A percentile compares a stretch with the other conserved stretches of the same genome.
phyloP scores from a whole-genome alignment of 352 stramenopile species.

The Globisporangium echinulatum region DNA sequence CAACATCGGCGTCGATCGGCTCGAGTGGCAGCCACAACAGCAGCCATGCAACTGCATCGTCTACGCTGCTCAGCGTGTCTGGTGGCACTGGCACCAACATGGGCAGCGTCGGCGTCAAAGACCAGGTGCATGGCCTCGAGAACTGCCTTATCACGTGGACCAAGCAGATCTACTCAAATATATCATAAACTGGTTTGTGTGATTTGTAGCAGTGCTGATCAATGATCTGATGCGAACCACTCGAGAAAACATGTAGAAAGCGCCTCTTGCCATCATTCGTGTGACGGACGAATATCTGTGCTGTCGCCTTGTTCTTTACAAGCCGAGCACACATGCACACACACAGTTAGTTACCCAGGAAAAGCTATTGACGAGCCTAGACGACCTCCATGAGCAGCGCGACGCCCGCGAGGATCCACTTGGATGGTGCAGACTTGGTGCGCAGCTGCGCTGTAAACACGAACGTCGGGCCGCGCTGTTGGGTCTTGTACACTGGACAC shows the following conservation, averaged over 20 bases:
- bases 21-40: background rate
- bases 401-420: conserved; percentile 89
- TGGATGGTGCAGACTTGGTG: conserved; percentile 82
- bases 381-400: conserved; percentile 88
- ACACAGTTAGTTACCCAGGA: too few relatives aligned
- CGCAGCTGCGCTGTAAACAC: conserved; percentile 84
- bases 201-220: conserved; percentile 14
- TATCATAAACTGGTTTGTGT: conserved; percentile 12
- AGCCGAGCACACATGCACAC: too few relatives aligned
- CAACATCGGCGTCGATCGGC: background rate
- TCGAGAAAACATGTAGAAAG: too few relatives aligned
- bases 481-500: conserved; percentile 90
- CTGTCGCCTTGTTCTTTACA: too few relatives aligned
- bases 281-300: too few relatives aligned
- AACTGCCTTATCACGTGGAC: conserved; percentile 91
- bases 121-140: conserved; percentile 84
- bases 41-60: background rate
- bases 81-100: conserved; percentile 4
- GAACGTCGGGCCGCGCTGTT: conserved; percentile 85
- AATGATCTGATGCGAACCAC: too few relatives aligned
- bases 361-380: conserved; percentile 10
- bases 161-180: conserved; percentile 19
- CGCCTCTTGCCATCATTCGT: too few relatives aligned
- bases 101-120: conserved; percentile 30
- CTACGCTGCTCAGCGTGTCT: background rate